A percentile compares a stretch with the other conserved stretches of the same genome.
Conservation (phyloP, 352 stramenopile genomes). For the Pythium vanterpoolii region DNA sequence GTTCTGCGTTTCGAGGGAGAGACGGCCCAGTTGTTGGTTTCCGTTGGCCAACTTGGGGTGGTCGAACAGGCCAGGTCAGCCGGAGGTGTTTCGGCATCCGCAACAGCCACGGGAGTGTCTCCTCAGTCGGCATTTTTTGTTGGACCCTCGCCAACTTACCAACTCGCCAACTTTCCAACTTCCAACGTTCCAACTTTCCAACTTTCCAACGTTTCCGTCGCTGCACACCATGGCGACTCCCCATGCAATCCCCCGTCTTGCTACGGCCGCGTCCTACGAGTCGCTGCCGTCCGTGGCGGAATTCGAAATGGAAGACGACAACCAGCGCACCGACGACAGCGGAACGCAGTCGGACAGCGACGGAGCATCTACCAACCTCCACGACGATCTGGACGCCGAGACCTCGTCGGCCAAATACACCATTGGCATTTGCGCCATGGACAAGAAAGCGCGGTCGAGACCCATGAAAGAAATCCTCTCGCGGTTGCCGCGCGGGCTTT, state of each 20-base stretch:
- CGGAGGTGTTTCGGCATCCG: too few species aligned
- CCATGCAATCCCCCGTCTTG: not conserved
- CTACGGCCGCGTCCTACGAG: not conserved
- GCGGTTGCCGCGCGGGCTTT: conserved; percentile 83
- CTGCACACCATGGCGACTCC: not conserved
- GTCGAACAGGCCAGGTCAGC: too few species aligned
- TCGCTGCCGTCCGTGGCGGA: not conserved
- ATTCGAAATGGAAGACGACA: conserved; percentile 8
- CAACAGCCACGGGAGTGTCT: not conserved
- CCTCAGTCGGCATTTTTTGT: not conserved
- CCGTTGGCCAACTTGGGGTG: not conserved
- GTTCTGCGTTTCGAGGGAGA: not conserved
- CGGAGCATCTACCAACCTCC: not conserved
- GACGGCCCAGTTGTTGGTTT: conserved; percentile 4
- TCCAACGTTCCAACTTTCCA: not conserved
- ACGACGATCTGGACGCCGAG: conserved; percentile 2
- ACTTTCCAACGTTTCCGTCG: not conserved
- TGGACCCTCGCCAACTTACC: not conserved
- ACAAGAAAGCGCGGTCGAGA: conserved; percentile 95
- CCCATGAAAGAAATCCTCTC: conserved; percentile 96
- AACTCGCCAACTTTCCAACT: not conserved
- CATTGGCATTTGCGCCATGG: conserved; percentile 97
- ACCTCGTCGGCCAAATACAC: conserved; percentile 34
- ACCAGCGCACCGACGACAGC: conserved; percentile 12
- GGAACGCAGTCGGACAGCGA: conserved; percentile 10